Conservation (phyloP, 2,329 filamentous ascomycete species). For the Colletotrichum sp. region DNA sequence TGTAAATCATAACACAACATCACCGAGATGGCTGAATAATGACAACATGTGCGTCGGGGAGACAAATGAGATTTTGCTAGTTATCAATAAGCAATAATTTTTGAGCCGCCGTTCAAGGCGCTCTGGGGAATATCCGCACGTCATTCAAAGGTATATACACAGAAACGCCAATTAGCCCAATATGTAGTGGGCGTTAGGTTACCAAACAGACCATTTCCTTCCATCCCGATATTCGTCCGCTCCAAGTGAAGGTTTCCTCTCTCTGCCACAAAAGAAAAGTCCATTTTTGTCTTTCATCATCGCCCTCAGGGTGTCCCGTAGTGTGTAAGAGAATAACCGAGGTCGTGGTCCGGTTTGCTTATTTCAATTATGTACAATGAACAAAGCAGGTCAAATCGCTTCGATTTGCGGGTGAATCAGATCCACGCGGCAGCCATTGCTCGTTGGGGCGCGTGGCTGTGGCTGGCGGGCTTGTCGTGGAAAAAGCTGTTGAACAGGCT, state of each 20-base stretch:
- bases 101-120: not conserved
- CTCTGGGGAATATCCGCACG: conserved; percentile 11
- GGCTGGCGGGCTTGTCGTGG: conserved; percentile 34
- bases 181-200: not conserved
- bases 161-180: conserved; percentile 13
- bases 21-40: not conserved
- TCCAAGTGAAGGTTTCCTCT: not conserved
- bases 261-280: not conserved
- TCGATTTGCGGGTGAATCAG: conserved; percentile 28
- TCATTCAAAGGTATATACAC: conserved; percentile 22
- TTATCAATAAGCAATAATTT: conserved; percentile 1
- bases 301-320: not conserved
- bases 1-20: not conserved
- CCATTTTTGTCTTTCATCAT: not conserved
- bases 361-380: conserved; percentile 22
- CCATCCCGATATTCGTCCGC: not conserved
- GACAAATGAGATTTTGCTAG: not conserved
- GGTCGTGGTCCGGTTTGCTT: conserved; percentile 2
- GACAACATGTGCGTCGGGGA: not conserved
- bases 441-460: conserved; percentile 21
- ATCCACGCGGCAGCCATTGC: conserved; percentile 54
- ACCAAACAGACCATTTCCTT: not conserved
- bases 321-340: not conserved
- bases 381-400: not conserved
- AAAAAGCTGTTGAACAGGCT: conserved; percentile 70